Conservation (phyloP, 768 basidiomycete genomes). For the Porpolomopsis calyptriformis region DNA sequence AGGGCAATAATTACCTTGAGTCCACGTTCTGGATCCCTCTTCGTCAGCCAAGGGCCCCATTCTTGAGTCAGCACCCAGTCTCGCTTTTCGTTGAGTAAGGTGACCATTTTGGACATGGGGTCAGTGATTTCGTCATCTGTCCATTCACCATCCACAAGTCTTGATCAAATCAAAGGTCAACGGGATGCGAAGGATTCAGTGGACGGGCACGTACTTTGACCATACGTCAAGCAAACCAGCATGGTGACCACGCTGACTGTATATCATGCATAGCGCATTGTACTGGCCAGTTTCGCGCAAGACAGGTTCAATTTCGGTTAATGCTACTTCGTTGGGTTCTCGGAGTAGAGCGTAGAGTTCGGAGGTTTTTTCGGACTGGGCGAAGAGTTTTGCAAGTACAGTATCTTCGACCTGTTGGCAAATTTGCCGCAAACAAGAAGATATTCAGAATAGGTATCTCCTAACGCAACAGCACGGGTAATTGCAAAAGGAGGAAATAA, state of each 20-base stretch:
- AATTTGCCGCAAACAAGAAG: background rate
- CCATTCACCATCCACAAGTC: conserved; percentile 58
- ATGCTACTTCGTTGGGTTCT: conserved; percentile 41
- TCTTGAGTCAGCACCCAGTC: conserved; percentile 54
- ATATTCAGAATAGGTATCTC: background rate
- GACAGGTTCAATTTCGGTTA: conserved; percentile 53
- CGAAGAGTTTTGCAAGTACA: conserved; percentile 64
- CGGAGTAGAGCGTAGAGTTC: conserved; percentile 53
- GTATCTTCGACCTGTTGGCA: conserved; percentile 84
- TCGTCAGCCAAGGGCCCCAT: conserved; percentile 77
- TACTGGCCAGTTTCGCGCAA: conserved; percentile 44
- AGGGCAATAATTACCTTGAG: conserved; percentile 41
- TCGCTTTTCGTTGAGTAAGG: conserved; percentile 43
- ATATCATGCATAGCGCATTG: conserved; percentile 50
- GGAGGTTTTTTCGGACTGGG: conserved; percentile 45
- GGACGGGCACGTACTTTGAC: conserved; percentile 43
- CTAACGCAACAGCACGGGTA: background rate
- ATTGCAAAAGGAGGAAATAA: background rate
- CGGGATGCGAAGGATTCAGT: conserved; percentile 1
- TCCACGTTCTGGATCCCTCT: conserved; percentile 56
- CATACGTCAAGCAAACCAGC: conserved; percentile 57
- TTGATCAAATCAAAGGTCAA: conserved; percentile 16
- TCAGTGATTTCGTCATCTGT: conserved; percentile 52
- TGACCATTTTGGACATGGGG: conserved; percentile 50
- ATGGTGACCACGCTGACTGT: conserved; percentile 45